These are phyloP conservation scores for Linnemannia exigua DNA, from an alignment of 192 early-diverging fungal species.

Conservation along the genomic window DNA sequence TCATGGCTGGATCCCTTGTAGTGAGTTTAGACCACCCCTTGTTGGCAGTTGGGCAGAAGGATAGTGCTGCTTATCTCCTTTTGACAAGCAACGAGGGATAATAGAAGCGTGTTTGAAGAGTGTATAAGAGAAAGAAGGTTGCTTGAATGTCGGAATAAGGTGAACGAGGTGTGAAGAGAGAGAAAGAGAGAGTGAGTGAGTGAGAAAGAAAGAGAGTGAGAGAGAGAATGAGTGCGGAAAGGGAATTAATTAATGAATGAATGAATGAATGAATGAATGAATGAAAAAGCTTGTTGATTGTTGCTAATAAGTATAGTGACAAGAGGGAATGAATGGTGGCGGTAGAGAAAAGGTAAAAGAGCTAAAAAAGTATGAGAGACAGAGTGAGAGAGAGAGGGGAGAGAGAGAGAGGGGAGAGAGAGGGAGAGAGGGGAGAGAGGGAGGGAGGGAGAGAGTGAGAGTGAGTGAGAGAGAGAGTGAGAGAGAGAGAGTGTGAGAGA, in stretches of 20 bases:
- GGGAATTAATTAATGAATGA: too few species aligned
- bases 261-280: too few species aligned
- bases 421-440: not conserved
- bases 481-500: not conserved
- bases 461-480: not conserved
- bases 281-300: too few species aligned
- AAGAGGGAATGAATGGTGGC: conserved; percentile 1
- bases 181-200: not conserved
- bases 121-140: not conserved
- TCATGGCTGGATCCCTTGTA: not conserved
- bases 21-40: conserved; percentile 10
- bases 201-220: not conserved
- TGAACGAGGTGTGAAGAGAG: not conserved
- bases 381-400: not conserved
- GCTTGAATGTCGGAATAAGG: not conserved
- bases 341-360: too few species aligned
- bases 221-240: not conserved
- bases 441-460: not conserved
- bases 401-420: not conserved
- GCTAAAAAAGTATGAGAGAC: too few species aligned
- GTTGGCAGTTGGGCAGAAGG: not conserved
- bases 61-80: not conserved
- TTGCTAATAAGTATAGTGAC: not conserved
- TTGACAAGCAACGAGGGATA: not conserved
- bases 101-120: not conserved